Evolutionary conservation across 371 early-diverging fungal species (phyloP).

Genomic region (Rhizomucor pusillus): DNA sequence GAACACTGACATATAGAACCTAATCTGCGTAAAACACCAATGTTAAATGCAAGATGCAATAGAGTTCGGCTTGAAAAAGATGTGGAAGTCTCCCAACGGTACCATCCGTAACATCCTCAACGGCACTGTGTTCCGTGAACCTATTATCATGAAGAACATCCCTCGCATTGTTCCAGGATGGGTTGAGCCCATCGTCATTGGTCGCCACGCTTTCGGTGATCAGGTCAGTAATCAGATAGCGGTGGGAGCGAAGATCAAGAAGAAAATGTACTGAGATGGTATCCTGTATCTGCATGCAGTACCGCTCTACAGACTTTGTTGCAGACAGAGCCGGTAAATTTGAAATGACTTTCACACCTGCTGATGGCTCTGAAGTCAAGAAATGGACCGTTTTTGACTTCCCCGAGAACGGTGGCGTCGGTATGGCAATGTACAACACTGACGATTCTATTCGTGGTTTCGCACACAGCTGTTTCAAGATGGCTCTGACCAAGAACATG

Average conservation of each 20-base stretch:
- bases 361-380: constrained; percentile 64
- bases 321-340: constrained; percentile 79
- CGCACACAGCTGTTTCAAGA: constrained; percentile 89
- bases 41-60: background rate
- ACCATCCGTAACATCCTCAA: constrained; percentile 93
- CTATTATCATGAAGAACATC: constrained; percentile 84
- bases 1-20: too few relatives aligned
- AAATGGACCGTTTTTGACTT: constrained; percentile 72
- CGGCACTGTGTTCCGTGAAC: constrained; percentile 96
- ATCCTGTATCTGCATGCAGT: constrained; percentile 52
- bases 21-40: background rate
- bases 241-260: background rate
- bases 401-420: constrained; percentile 75
- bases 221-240: constrained; percentile 42
- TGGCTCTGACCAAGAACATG: constrained; percentile 81
- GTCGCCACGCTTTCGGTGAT: constrained; percentile 95
- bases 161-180: constrained; percentile 91
- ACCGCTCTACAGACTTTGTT: constrained; percentile 89
- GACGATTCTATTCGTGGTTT: constrained; percentile 87
- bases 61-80: constrained; percentile 91
- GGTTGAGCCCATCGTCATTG: constrained; percentile 92
- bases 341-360: constrained; percentile 86
- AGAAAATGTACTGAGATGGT: background rate
- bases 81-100: constrained; percentile 96
- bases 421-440: constrained; percentile 92